Conservation (phyloP, 495 filamentous ascomycete species). For the Cryomyces minteri region DNA sequence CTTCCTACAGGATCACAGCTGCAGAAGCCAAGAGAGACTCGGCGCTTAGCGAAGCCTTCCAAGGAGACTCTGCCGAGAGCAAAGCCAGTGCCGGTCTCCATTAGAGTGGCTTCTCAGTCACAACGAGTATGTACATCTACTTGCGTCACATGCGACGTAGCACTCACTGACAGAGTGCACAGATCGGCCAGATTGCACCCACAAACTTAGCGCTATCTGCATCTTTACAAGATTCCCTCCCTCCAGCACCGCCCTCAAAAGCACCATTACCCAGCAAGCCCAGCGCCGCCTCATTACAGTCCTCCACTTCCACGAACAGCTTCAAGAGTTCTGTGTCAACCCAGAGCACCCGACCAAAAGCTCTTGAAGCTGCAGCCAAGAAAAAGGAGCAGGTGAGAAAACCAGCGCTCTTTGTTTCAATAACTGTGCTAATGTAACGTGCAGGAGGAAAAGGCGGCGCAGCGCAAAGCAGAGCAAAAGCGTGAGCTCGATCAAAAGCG, state of each 20-base stretch:
- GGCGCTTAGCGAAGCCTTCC: conserved; percentile 49
- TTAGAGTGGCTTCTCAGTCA: conserved; percentile 26
- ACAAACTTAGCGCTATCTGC: background rate
- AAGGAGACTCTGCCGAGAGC: conserved; percentile 46
- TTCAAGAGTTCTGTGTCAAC: conserved; percentile 55
- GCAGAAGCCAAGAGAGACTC: conserved; percentile 33
- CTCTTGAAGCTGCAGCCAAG: conserved; percentile 44
- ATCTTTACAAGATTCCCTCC: conserved; percentile 1
- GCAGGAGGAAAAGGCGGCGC: conserved; percentile 53
- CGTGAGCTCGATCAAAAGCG: conserved; percentile 61
- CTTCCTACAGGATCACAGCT: conserved; percentile 24
- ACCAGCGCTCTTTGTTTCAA: background rate
- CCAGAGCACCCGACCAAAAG: conserved; percentile 36
- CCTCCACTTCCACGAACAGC: conserved; percentile 33
- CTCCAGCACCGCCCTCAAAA: conserved; percentile 2
- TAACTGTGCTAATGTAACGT: background rate
- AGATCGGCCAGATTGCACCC: background rate
- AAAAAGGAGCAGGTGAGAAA: conserved; percentile 45
- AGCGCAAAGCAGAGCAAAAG: conserved; percentile 64
- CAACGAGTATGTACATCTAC: no score
- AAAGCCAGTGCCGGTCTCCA: conserved; percentile 60
- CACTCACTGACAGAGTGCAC: background rate
- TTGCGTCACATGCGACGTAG: conserved; percentile 34
- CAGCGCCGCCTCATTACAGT: conserved; percentile 16
- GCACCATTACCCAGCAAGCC: conserved; percentile 23